Conservation (phyloP, 192 early-diverging fungal genomes). For the Geranomyces michiganensis region DNA sequence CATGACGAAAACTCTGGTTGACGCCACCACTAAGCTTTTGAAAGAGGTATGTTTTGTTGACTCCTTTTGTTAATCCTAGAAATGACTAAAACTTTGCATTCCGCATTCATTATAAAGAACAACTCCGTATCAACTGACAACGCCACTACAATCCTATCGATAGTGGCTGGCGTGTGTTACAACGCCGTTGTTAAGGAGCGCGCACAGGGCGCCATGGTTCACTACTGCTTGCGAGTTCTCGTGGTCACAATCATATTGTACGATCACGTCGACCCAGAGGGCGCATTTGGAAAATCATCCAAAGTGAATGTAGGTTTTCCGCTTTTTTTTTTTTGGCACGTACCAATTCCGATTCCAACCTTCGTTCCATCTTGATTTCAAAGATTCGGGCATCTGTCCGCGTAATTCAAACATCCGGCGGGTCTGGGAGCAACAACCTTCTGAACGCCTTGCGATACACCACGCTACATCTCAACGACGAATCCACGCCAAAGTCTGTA, state of each 20-base stretch:
- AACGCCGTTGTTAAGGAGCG: slow-evolving; percentile 75
- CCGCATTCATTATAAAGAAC: slow-evolving; percentile 20
- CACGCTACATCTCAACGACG: slow-evolving; percentile 80
- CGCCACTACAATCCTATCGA: slow-evolving; percentile 68
- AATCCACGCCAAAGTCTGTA: slow-evolving; percentile 68
- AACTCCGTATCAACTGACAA: slow-evolving; percentile 3
- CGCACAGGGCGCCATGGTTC: slow-evolving; percentile 56
- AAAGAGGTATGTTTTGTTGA: slow-evolving; percentile 57
- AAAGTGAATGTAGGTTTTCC: slow-evolving; percentile 73
- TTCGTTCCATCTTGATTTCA: neutral
- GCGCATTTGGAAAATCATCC: slow-evolving; percentile 76
- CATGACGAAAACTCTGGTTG: slow-evolving; percentile 86
- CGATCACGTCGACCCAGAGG: slow-evolving; percentile 82
- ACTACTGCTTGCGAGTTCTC: slow-evolving; percentile 84
- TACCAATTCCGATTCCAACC: too few relatives aligned
- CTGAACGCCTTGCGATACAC: slow-evolving; percentile 76
- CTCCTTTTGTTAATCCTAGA: too few relatives aligned
- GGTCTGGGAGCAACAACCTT: slow-evolving; percentile 57
- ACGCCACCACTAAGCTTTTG: slow-evolving; percentile 74
- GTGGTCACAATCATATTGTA: slow-evolving; percentile 87
- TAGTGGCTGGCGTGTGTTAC: slow-evolving; percentile 77
- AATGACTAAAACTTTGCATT: too few relatives aligned
- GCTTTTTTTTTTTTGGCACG: slow-evolving; percentile 27
- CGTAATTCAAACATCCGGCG: slow-evolving; percentile 66
- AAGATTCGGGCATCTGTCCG: slow-evolving; percentile 66